Evolutionary conservation across 148 eudicot genomes (phyloP).

Genomic region (Chenopodium suecicum): DNA sequence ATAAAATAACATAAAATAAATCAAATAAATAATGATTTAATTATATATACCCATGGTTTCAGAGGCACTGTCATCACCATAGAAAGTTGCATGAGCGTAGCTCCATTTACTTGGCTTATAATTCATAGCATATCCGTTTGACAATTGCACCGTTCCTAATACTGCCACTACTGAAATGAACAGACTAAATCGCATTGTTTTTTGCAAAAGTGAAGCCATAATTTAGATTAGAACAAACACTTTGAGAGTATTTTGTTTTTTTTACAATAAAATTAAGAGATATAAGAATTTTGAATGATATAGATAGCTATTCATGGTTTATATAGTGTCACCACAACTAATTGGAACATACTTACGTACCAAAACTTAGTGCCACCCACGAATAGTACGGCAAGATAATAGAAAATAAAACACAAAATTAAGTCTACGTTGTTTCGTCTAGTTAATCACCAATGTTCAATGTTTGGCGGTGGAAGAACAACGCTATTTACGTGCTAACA

Average conservation of each 20-base stretch:
- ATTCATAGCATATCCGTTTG: background rate
- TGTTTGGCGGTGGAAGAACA: background rate
- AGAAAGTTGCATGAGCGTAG: slow-evolving; percentile 68
- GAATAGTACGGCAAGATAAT: background rate
- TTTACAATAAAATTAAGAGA: no score
- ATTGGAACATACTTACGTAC: background rate
- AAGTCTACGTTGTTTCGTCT: background rate
- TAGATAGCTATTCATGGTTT: background rate
- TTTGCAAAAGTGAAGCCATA: slow-evolving; percentile 22
- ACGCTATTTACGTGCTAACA: slow-evolving; percentile 15
- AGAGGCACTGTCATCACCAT: slow-evolving; percentile 70
- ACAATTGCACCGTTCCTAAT: slow-evolving; percentile 12
- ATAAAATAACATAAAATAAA: background rate
- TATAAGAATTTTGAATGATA: background rate
- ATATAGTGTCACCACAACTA: background rate
- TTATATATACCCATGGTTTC: slow-evolving; percentile 61
- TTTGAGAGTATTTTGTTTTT: background rate
- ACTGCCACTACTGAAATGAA: slow-evolving; percentile 2
- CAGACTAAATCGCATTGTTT: background rate
- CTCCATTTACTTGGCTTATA: slow-evolving; percentile 44
- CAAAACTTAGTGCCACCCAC: slow-evolving; percentile 33
- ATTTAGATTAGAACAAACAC: background rate
- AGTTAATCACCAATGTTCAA: slow-evolving; percentile 4
- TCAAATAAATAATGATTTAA: background rate
- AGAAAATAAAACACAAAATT: background rate